Conservation (phyloP, 768 basidiomycete species). For the Mycena chlorophos region DNA sequence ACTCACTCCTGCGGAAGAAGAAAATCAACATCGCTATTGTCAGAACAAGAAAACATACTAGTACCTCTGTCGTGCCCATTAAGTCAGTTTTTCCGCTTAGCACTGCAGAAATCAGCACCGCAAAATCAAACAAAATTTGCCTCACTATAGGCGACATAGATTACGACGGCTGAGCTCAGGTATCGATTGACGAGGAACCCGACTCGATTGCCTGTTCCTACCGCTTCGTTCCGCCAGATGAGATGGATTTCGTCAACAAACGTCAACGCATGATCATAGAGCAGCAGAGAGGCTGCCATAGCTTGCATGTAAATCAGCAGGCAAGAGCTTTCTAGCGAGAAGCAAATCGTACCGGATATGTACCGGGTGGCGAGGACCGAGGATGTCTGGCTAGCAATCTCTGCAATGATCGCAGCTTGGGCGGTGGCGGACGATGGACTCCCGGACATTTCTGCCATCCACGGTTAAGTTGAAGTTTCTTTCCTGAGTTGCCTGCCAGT, state of each 20-base stretch:
- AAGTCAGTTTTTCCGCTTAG: not conserved
- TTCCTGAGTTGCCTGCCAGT: too few species aligned
- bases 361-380: not conserved
- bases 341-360: not conserved
- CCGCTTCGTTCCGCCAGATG: constrained; percentile 11
- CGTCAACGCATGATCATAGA: constrained; percentile 7
- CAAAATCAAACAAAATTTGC: not conserved
- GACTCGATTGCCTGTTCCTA: not conserved
- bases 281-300: constrained; percentile 1
- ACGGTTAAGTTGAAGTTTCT: too few species aligned
- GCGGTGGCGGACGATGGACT: too few species aligned
- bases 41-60: not conserved
- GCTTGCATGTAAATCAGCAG: not conserved
- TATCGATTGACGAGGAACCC: constrained; percentile 9
- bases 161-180: not conserved
- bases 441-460: too few species aligned
- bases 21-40: not conserved
- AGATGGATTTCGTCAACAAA: not conserved
- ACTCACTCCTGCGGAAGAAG: not conserved
- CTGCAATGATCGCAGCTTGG: too few species aligned
- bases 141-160: constrained; percentile 12
- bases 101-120: not conserved
- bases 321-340: not conserved
- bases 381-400: not conserved
- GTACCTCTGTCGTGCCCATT: not conserved